These are phyloP conservation scores for Cajanus cajan DNA, from an alignment of 306 rosid genomes.

Conservation along the genomic window DNA sequence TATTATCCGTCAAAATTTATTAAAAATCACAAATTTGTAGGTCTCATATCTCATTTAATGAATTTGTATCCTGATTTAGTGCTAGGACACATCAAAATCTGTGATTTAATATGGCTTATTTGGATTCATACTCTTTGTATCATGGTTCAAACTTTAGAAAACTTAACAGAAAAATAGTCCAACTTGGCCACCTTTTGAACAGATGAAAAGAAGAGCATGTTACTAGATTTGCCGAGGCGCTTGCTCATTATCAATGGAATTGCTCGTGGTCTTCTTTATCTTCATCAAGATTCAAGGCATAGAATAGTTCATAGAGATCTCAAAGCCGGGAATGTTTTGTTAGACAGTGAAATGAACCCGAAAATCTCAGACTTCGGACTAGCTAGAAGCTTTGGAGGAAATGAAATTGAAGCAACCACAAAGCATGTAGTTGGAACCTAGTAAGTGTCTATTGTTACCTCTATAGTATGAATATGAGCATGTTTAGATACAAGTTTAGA, in stretches of 20 bases:
- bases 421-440: conserved; percentile 28
- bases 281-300: conserved; percentile 38
- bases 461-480: background rate
- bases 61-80: too few species aligned
- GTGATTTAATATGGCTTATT: background rate
- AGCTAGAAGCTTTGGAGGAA: conserved; percentile 33
- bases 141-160: background rate
- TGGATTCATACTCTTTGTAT: background rate
- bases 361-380: conserved; percentile 29
- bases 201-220: conserved; percentile 13
- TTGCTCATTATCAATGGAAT: conserved; percentile 38
- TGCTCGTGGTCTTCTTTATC: conserved; percentile 55
- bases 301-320: conserved; percentile 35
- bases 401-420: conserved; percentile 13
- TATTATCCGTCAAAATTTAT: too few species aligned
- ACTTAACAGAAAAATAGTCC: background rate
- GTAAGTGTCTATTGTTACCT: background rate
- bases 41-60: too few species aligned
- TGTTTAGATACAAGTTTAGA: too few species aligned
- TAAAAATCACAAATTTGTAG: too few species aligned
- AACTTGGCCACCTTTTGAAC: background rate
- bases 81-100: too few species aligned
- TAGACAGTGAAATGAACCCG: conserved; percentile 25
- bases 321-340: conserved; percentile 18
- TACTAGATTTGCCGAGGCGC: conserved; percentile 38